phyloP scores from a whole-genome alignment of 176 grass and related monocot genomes.

The Carex scoparia region DNA sequence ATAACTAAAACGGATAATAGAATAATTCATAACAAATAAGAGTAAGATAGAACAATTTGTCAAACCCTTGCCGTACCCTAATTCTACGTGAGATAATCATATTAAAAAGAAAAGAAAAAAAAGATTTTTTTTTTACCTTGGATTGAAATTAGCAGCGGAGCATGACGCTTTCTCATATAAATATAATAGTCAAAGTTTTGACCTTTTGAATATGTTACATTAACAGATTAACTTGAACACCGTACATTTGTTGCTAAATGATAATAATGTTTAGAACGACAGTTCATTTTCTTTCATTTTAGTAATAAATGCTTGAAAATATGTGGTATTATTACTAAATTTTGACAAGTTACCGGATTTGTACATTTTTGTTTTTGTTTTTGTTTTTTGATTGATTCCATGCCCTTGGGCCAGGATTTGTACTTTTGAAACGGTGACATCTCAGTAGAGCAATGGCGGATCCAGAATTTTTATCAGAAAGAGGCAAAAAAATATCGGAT shows the following conservation, averaged over 20 bases:
- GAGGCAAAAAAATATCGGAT: no score
- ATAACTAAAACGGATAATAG: no score
- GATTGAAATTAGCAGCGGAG: not conserved
- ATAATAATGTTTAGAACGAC: not conserved
- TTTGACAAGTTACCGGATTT: not conserved
- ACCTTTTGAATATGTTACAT: not conserved
- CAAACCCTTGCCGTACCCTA: no score
- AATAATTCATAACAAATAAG: no score
- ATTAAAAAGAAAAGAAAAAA: not conserved
- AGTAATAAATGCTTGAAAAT: not conserved
- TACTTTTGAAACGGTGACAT: no score
- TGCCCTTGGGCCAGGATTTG: no score
- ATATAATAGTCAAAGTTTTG: not conserved
- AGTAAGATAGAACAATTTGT: no score
- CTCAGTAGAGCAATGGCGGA: no score
- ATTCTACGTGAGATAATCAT: not conserved
- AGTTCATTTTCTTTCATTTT: not conserved
- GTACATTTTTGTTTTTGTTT: no score
- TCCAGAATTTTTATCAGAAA: no score
- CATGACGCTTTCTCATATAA: not conserved
- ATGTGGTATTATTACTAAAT: not conserved
- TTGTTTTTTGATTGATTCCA: no score
- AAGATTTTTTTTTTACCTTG: not conserved
- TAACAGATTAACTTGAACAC: not conserved
- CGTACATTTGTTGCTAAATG: not conserved